A percentile compares a stretch with the other conserved stretches of the same genome.
Evolutionary conservation across 495 filamentous ascomycete species (phyloP).

Genomic region (Darksidea phi): DNA sequence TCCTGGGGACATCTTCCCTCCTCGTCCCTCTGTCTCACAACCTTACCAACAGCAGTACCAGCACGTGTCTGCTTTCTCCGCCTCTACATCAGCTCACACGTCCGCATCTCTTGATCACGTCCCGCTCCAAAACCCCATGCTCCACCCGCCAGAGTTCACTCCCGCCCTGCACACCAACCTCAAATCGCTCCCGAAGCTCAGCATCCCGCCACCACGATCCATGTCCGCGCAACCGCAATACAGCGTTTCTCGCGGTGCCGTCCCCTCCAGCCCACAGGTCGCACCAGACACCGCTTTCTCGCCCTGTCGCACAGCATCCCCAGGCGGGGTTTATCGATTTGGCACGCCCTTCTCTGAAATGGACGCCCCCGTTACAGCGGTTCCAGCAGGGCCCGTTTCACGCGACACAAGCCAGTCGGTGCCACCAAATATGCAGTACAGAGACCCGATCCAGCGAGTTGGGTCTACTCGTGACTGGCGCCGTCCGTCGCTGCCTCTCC

Average conservation of each 20-base stretch:
- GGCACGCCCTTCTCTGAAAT: slow-evolving; percentile 82
- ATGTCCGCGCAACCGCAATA: slow-evolving; percentile 36
- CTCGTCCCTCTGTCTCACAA: slow-evolving; percentile 24
- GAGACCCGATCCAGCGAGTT: slow-evolving; percentile 53
- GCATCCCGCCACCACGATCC: slow-evolving; percentile 41
- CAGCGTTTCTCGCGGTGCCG: slow-evolving; percentile 19
- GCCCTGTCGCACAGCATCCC: slow-evolving; percentile 45
- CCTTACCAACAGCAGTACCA: slow-evolving; percentile 20
- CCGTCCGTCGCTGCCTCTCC: slow-evolving; percentile 58
- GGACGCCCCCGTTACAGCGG: slow-evolving; percentile 80
- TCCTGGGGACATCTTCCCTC: slow-evolving; percentile 44
- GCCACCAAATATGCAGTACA: slow-evolving; percentile 85
- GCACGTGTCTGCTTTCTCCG: slow-evolving; percentile 19
- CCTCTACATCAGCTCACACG: slow-evolving; percentile 29
- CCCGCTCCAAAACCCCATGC: slow-evolving; percentile 20
- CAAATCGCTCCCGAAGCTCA: slow-evolving; percentile 41
- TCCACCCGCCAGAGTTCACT: slow-evolving; percentile 34
- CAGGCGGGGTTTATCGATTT: slow-evolving; percentile 61
- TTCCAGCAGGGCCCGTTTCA: slow-evolving; percentile 65
- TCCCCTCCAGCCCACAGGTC: slow-evolving; percentile 19
- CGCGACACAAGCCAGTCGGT: slow-evolving; percentile 82
- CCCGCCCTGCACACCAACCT: slow-evolving; percentile 38
- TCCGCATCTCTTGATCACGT: slow-evolving; percentile 19
- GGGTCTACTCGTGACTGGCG: slow-evolving; percentile 49
- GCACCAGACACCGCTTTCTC: slow-evolving; percentile 35